A percentile compares a stretch with the other conserved stretches of the same genome.
Conservation (phyloP, 805 yeast species). For the Schwanniomyces sp. region DNA sequence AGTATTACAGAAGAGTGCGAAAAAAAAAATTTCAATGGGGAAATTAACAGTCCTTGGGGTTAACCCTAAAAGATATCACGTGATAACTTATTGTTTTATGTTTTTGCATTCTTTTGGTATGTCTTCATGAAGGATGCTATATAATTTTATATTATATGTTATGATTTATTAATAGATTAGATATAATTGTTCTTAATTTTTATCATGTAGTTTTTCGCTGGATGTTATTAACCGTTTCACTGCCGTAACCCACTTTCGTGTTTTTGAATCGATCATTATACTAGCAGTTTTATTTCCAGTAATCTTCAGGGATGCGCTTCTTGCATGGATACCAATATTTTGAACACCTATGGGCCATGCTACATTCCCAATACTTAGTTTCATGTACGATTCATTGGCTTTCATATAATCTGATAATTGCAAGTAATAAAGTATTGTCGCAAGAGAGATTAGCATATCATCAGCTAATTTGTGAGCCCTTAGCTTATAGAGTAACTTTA, state of each 20-base stretch:
- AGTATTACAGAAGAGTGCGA: not conserved
- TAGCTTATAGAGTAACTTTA: constrained; percentile 46
- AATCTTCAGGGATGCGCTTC: constrained; percentile 62
- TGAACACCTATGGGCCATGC: constrained; percentile 92
- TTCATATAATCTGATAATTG: constrained; percentile 50
- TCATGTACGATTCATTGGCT: constrained; percentile 70
- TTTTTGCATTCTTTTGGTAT: too few species aligned
- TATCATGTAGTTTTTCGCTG: constrained; percentile 24
- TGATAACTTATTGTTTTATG: not conserved
- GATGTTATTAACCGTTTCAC: constrained; percentile 72
- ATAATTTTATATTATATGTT: too few species aligned
- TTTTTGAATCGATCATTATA: constrained; percentile 75
- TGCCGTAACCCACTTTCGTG: constrained; percentile 75
- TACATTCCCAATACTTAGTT: constrained; percentile 79
- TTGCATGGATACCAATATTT: constrained; percentile 75
- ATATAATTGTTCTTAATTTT: too few species aligned
- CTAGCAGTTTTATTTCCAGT: constrained; percentile 55
- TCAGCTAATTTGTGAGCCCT: constrained; percentile 37
- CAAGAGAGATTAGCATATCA: constrained; percentile 52
- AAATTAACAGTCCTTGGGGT: not conserved
- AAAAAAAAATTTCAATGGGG: not conserved
- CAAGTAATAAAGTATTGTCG: constrained; percentile 59
- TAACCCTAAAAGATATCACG: not conserved
- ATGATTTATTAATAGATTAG: not conserved
- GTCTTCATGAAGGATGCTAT: too few species aligned